phyloP scores from a whole-genome alignment of 257 asterid genomes.

The Petunia secreta region DNA sequence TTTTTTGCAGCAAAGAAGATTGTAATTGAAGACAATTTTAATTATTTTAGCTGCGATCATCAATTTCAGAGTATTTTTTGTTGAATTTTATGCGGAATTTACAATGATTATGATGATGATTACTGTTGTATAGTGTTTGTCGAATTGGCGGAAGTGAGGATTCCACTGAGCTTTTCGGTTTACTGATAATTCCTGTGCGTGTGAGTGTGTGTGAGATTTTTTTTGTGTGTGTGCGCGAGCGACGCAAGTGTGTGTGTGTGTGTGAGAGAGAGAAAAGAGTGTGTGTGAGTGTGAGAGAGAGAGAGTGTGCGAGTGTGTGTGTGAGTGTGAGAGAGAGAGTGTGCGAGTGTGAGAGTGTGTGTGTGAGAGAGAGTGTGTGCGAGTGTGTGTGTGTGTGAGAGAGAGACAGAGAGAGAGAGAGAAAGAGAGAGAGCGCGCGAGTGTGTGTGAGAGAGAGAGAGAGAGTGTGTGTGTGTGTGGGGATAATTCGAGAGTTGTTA shows the following conservation, averaged over 20 bases:
- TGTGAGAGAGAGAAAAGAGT: background rate
- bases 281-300: background rate
- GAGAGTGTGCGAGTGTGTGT: too few species aligned
- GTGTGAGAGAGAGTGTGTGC: too few species aligned
- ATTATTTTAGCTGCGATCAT: background rate
- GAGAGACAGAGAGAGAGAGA: too few species aligned
- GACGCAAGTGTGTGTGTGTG: slow-evolving; percentile 16
- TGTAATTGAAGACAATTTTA: too few species aligned
- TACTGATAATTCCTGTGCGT: background rate
- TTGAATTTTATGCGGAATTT: too few species aligned
- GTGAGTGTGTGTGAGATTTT: background rate
- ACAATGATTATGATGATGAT: slow-evolving; percentile 34
- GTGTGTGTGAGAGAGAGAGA: background rate
- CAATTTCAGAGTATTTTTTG: background rate
- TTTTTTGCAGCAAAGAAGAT: too few species aligned
- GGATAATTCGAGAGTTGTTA: slow-evolving; percentile 20
- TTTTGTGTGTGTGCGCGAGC: background rate
- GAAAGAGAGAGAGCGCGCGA: too few species aligned
- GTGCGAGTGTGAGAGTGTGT: too few species aligned
- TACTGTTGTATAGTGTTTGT: slow-evolving; percentile 38
- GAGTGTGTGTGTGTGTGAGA: too few species aligned
- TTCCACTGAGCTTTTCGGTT: slow-evolving; percentile 48
- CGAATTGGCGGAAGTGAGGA: slow-evolving; percentile 43
- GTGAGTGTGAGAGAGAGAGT: too few species aligned
- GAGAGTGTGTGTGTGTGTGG: slow-evolving; percentile 22